Base-by-base conservation (phyloP, 2,329 filamentous ascomycete species). In the Penicillium polonicum region DNA sequence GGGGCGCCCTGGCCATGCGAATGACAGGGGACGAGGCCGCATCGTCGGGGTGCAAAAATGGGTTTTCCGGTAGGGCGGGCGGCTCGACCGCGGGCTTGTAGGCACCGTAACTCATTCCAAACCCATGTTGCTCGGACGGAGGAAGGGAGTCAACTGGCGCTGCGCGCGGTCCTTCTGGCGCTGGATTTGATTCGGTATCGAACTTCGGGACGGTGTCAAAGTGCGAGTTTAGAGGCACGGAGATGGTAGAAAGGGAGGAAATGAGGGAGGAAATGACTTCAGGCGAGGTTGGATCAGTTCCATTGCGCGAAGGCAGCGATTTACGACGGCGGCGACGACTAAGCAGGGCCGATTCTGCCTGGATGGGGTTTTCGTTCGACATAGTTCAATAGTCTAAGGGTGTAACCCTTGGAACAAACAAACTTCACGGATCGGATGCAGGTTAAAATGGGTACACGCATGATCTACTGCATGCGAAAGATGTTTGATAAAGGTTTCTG, bases 1-100 rank as follows among this genome's bases (percentile, higher is more conserved):
- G 91, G 0, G 90, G 90, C 8, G 88, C 88, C 72, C 92, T 92
- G 33, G 91, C 85, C 33, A 92, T 96, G 62, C 88, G 87, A 66
- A 95, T 84, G 54, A 93, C 84, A 19, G 92, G 91, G 13, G 91
- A 77, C 60, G 81, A 78, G 33, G 83, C 83, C 42, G 82, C 82
- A 75, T 85, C 82, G 70, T 85, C 82, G 36, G 80, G 76, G 62
- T 80, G 78, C 53, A 81, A 62, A 63, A 79, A 77, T 48, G 78
- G 75, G 36, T 81, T 78, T 48, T 83, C 78, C 44, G 78, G 69
- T 13, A 81, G 68, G 19, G 84, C 79, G 5, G 55, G 35, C 33
- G 48, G 21, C 52, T 80, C 80, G 5, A 82, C 78, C 46, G 82
- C 77, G 49, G 82, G 36, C 17, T 57, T 78, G 72, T 85, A 88